Base-by-base conservation (phyloP, 305 asterid genomes). In the Solanum hybrid region DNA sequence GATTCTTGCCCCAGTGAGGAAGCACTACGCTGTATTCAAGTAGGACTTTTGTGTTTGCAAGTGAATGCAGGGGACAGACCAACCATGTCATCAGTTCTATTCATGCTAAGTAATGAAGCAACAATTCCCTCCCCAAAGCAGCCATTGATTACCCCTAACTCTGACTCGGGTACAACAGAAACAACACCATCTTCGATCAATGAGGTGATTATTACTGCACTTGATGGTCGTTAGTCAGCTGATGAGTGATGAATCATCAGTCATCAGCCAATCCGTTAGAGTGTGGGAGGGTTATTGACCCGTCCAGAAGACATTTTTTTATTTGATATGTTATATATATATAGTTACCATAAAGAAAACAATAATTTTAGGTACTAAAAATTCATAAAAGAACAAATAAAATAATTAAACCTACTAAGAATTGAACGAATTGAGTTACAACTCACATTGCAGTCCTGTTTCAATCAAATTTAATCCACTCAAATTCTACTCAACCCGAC, bases 41-140 rank as follows among this genome's bases (percentile, higher is more conserved):
- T 89, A 9, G 91, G 91, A 76, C 89, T 91, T 3, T 78, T 91
- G 91, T 91, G 92, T 27, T 86, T 91, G 57, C 57, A 91, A 77
- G 85, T 86, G 8, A 37, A n/a, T 10, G 88, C 88, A 22, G 13
- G 22, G 26, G 78, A 84, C n/a, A 87, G 91, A 81, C 91, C 91
- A 75, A 89, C 89, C 10, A 89, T 85, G 92, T 51, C 89, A 61
- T 72, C 81, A 29, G 39, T 85, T 38, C 78, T 70, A 15, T 91
- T 85, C 88, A 89, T 91, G 91, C 87, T 89, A 45, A 41, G 91
- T 33, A 90, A 86, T 61, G 89, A 90, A 27, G 82, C 82, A 33
- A 51, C 11, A 3, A 33, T 90, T 86, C 82, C 89, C 15, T 36
- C 87, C 5, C 90, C 88, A 3, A 90, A 77, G 72, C 90, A 86